These are phyloP conservation scores for Prinsepia uniflora DNA, from an alignment of 306 rosid species.

Conservation along the genomic window DNA sequence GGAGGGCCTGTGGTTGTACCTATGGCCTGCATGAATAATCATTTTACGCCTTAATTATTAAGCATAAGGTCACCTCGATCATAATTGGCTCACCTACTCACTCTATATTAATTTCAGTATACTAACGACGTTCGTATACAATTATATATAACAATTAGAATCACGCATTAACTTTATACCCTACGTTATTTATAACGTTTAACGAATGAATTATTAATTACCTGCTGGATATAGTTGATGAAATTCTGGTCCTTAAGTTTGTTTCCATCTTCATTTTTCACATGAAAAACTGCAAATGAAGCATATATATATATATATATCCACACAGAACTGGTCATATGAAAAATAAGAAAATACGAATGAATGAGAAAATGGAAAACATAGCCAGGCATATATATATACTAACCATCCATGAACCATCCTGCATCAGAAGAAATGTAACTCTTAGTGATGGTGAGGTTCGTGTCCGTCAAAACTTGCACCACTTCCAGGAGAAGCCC, in stretches of 20 bases:
- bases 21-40: slow-evolving; percentile 33
- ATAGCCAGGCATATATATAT: neutral
- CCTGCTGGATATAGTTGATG: slow-evolving; percentile 52
- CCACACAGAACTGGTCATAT: neutral
- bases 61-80: neutral
- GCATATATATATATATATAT: neutral
- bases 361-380: neutral
- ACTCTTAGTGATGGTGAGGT: slow-evolving; percentile 62
- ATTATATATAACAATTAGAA: too few relatives aligned
- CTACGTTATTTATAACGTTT: too few relatives aligned
- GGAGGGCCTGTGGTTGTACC: slow-evolving; percentile 40
- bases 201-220: too few relatives aligned
- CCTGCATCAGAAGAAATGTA: slow-evolving; percentile 66
- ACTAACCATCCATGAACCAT: slow-evolving; percentile 73
- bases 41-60: neutral
- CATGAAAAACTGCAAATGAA: slow-evolving; percentile 55
- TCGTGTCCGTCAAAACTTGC: slow-evolving; percentile 64
- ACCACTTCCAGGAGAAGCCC: slow-evolving; percentile 72
- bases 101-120: too few relatives aligned
- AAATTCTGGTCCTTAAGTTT: slow-evolving; percentile 49
- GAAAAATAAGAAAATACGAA: neutral
- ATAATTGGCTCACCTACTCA: too few relatives aligned
- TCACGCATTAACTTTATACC: too few relatives aligned
- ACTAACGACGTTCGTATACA: too few relatives aligned
- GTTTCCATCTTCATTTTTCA: slow-evolving; percentile 53